Evolutionary conservation across 1,139 yeast species (phyloP), one percentile per base, ranked within the genome.

Genomic region (Kodamaea alishanica): DNA sequence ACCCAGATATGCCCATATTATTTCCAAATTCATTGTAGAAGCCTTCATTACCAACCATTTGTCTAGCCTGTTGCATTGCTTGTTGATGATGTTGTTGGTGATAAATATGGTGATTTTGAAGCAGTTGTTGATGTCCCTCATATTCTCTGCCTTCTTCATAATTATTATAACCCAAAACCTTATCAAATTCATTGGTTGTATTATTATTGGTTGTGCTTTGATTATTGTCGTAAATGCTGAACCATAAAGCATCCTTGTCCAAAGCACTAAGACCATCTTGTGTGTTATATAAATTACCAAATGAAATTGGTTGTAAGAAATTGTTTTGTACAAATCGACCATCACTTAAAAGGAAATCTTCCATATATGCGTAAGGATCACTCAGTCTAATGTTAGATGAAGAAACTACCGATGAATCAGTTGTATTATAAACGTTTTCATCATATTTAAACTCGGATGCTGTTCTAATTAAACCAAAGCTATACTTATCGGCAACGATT

Each of bases 401-500:
- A 6, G 50, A 41, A 8, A 49, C 31, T 8, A 35, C 30, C 30
- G 50, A 30, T 26, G 55, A 46, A 35, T 60, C 66, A 5, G 58
- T 51, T 8, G 56, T 55, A 24, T 52, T 56, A 48, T 65, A 64
- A 5, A 55, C 44, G 9, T 44, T 41, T 33, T 57, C 58, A 38
- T 65, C 68, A 47, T 62, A 75, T 40, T 67, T 69, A 58, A 78
- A 78, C 22, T 69, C 68, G 24, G 66, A 66, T 9, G 53, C 63
- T 2, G 72, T 64, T 45, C 78, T 61, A 5, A 70, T 61, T 15
- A 81, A 55, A 1, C 85, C 86, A 55, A 76, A 78, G 9, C 33
- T 39, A 50, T 65, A 74, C 36, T 65, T 59, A 40, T 77, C 77
- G 4, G 84, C 76, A 24, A 81, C 58, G 28, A 65, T 58, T 30